Evolutionary conservation across 176 grass and related monocot species (phyloP), one percentile per base, ranked within the genome.

Genomic region (Eragrostis nindensis): DNA sequence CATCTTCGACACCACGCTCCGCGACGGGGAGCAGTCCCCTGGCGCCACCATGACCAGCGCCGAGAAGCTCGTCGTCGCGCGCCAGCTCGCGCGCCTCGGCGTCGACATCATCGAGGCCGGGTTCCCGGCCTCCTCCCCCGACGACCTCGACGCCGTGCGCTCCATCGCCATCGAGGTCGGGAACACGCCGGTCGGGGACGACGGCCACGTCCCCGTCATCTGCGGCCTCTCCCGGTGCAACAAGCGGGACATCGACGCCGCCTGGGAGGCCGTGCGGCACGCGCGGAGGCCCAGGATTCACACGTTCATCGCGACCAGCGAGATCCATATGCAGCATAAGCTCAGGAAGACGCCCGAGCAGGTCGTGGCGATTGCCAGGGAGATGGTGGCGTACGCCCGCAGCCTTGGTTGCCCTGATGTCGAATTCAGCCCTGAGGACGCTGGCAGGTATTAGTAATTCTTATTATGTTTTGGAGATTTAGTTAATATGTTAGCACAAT

Each of bases 31-130:
- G 87, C 94, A 97, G 21, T 94, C 94, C 0, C 94, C 94, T 1
- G 94, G 94, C 62, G 94, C 92, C 45, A 92, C 92, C 49, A 97
- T 94, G 95, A 94, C 95, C 49, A 94, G 95, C 68, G 32, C 73
- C 40, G 89, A 94, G 92, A 97, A 97, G 80, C 81, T 97, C 46
- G 80, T 94, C 32, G 73, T 97, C 30, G 95, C 92, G 21, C 87
- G 89, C 62, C 94, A 94, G 76, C 92, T 97, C 17, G 77, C 94
- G 3, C 90, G 84, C 69, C 87, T 97, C 7, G 95, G 95, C 44
- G 95, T 97, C 36, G 95, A 97, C 77, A 89, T 97, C 87, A 97
- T 94, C 52, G 95, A 97, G 86, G 95, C 95, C 0, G 95, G 95
- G 0, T 97, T 97, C 85, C 95, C 95, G 41, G 95, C 90, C 0